Conservation (phyloP, 2,329 filamentous ascomycete species). For the Penicillium capsulatum region DNA sequence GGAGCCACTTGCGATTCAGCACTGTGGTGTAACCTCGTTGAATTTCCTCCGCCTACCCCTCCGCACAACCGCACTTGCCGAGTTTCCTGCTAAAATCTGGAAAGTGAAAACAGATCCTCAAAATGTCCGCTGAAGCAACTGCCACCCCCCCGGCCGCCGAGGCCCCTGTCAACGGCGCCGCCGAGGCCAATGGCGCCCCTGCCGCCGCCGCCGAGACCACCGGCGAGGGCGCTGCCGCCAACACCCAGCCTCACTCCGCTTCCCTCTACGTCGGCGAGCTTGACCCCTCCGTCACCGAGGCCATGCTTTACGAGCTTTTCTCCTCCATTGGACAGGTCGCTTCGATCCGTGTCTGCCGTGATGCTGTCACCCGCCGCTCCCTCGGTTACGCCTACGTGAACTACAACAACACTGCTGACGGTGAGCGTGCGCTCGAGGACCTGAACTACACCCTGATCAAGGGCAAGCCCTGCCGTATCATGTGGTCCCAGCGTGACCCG, state of each 20-base stretch:
- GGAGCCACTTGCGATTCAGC: conserved; percentile 6
- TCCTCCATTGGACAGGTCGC: conserved; percentile 98
- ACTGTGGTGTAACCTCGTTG: conserved; percentile 13
- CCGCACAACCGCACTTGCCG: conserved; percentile 3
- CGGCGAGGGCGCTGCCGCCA: conserved; percentile 57
- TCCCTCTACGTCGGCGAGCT: conserved; percentile 99
- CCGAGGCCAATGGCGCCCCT: conserved; percentile 53
- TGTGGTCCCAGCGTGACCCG: conserved; percentile 99
- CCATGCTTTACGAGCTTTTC: conserved; percentile 99
- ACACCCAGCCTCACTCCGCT: conserved; percentile 84
- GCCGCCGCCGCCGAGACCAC: conserved; percentile 64
- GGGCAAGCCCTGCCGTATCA: conserved; percentile 97
- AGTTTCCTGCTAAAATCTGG: conserved; percentile 14
- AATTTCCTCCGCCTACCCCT: conserved; percentile 7
- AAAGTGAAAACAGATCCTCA: conserved; percentile 61
- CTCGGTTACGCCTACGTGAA: conserved; percentile 99
- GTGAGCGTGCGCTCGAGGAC: conserved; percentile 97
- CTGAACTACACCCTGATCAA: conserved; percentile 99
- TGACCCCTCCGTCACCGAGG: conserved; percentile 95
- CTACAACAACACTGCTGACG: conserved; percentile 96
- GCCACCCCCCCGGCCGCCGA: conserved; percentile 68
- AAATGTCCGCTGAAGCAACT: conserved; percentile 75
- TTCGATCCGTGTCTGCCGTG: conserved; percentile 98
- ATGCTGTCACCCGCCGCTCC: conserved; percentile 95
- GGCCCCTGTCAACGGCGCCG: conserved; percentile 55